Conservation (phyloP, 805 yeast genomes). For the Hanseniaspora vineae region DNA sequence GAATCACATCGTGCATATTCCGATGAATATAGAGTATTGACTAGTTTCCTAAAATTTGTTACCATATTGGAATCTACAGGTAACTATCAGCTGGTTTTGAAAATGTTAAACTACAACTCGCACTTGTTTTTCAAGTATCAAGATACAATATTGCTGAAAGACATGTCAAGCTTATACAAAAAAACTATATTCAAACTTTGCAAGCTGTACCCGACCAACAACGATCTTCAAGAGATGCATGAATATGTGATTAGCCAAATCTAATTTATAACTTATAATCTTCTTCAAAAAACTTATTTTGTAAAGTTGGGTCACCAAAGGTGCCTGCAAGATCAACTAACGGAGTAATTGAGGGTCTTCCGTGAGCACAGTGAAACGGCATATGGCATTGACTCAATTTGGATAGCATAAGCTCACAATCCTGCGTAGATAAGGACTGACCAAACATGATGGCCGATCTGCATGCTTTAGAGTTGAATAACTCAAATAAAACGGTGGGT, state of each 20-base stretch:
- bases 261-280: background rate
- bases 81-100: background rate
- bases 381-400: slow-evolving; percentile 34
- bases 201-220: background rate
- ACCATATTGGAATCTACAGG: background rate
- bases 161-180: background rate
- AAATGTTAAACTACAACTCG: background rate
- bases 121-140: background rate
- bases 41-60: background rate
- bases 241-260: no score
- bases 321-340: background rate
- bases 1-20: background rate
- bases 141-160: background rate
- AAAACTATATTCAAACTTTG: background rate
- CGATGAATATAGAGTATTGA: background rate
- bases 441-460: slow-evolving; percentile 66
- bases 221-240: background rate
- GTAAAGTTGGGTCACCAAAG: background rate
- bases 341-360: slow-evolving; percentile 45
- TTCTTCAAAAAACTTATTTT: background rate
- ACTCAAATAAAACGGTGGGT: slow-evolving; percentile 39
- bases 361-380: slow-evolving; percentile 81
- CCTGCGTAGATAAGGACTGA: slow-evolving; percentile 27
- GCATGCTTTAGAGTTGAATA: slow-evolving; percentile 52
- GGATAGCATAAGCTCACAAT: slow-evolving; percentile 34